A percentile compares a stretch with the other conserved stretches of the same genome.
These are phyloP conservation scores for Rosa chinensis DNA, from an alignment of 306 rosid genomes.

Conservation along the genomic window DNA sequence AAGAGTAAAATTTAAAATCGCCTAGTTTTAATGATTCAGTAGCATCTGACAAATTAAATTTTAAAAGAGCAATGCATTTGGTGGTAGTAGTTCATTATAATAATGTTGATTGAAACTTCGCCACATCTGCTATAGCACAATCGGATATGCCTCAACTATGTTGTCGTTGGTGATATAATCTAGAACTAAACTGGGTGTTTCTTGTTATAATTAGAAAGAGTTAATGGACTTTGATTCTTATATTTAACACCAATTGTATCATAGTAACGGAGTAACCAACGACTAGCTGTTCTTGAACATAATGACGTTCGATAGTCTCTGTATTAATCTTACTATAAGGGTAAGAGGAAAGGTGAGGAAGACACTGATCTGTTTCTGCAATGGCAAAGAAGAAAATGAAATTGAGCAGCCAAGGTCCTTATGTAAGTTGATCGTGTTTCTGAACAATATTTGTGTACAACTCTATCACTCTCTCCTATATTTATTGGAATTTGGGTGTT, in stretches of 20 bases:
- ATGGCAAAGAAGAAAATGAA: constrained; percentile 40
- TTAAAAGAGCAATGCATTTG: not conserved
- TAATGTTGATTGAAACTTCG: not conserved
- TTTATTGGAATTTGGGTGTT: not conserved
- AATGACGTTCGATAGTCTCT: not conserved
- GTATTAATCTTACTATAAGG: not conserved
- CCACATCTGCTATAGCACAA: not conserved
- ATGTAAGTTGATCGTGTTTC: constrained; percentile 23
- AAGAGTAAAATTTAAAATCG: not conserved
- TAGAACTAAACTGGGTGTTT: constrained; percentile 10
- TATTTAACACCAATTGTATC: not conserved
- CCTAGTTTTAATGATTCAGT: not conserved
- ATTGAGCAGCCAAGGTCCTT: constrained; percentile 26
- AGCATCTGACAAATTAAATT: not conserved
- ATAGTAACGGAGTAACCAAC: constrained; percentile 40
- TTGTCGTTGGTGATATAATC: constrained; percentile 14
- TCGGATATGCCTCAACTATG: not conserved
- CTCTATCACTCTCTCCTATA: constrained; percentile 1
- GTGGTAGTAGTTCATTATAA: not conserved
- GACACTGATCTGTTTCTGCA: not conserved
- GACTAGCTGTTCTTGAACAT: constrained; percentile 23
- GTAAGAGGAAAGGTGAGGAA: constrained; percentile 1
- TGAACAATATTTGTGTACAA: not conserved
- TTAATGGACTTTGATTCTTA: not conserved
- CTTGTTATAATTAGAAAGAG: not conserved